Evolutionary conservation across 1,284 basidiomycete species (phyloP), one percentile per base, ranked within the genome.

Genomic region (Peniophora sp.): DNA sequence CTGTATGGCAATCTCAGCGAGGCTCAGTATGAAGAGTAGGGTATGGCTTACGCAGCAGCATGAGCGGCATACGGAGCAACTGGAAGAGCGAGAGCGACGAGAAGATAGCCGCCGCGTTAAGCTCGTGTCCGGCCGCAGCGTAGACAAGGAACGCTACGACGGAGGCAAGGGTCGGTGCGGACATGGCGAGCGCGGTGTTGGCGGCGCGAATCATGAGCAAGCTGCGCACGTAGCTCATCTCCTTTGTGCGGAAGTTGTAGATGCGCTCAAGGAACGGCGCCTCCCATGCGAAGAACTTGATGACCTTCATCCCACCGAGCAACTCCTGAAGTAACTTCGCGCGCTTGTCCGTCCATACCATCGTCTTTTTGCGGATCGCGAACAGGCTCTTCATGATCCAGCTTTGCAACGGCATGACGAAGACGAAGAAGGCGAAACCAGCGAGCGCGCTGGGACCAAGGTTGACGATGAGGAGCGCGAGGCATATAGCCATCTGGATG

Each of bases 331-430:
- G 73, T 2, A 92, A 68, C 59, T 89, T 89, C 3, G 88, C 85
- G 14, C 92, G 77, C 58, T 87, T 87, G 62, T 97, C 95, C 57
- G 94, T 97, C 89, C 89, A 97, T 2, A 70, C 65, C 90, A 97
- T 96, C 41, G 84, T 83, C 61, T 86, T 86, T 54, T 76, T 73
- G 16, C 94, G 79, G 45, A 88, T 64, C 2, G 62, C 66, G 64
- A 96, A 91, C 47, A 95, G 74, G 14, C 69, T 71, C 65, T 83
- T 88, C 85, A 97, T 90, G 44, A 82, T 77, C 51, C 70, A 61
- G 0, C 79, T 81, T 65, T 95, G 93, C 0, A 83, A 57, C 0
- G 85, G 64, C n/a, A 75, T 79, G 52, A 73, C 65, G 51, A 92
- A 49, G 24, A 94, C 60, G 59, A 97, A 83, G 65, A 97, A 82